A percentile compares a stretch with the other conserved stretches of the same genome.
These are phyloP conservation scores for Mycena chlorophos DNA, from an alignment of 768 basidiomycete species.

Conservation along the genomic window DNA sequence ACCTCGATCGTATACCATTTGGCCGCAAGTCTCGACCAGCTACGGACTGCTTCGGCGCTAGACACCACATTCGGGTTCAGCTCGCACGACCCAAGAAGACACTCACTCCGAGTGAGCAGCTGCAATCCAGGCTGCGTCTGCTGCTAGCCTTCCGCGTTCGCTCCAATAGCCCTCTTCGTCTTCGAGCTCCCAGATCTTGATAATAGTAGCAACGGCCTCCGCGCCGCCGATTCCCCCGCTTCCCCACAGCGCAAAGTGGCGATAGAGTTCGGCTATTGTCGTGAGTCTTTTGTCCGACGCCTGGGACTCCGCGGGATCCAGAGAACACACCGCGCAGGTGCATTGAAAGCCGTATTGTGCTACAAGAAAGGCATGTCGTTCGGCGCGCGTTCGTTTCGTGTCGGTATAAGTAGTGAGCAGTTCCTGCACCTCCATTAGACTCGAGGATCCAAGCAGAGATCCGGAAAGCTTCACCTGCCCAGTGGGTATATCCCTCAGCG, in stretches of 20 bases:
- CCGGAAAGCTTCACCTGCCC: constrained; percentile 44
- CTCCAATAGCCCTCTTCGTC: constrained; percentile 67
- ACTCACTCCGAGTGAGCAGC: constrained; percentile 65
- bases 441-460: constrained; percentile 5
- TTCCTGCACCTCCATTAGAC: constrained; percentile 42
- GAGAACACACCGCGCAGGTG: constrained; percentile 57
- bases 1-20: constrained; percentile 60
- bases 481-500: constrained; percentile 50
- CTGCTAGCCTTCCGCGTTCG: constrained; percentile 62
- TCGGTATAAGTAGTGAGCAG: constrained; percentile 62
- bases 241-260: constrained; percentile 52
- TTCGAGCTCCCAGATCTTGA: constrained; percentile 57
- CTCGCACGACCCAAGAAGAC: not conserved
- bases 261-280: constrained; percentile 46
- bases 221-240: constrained; percentile 41
- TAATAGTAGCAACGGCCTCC: constrained; percentile 49
- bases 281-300: constrained; percentile 53
- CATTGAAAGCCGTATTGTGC: constrained; percentile 60
- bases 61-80: constrained; percentile 8
- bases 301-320: constrained; percentile 46
- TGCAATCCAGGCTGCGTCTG: constrained; percentile 60
- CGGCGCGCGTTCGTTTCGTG: constrained; percentile 51
- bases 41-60: constrained; percentile 47
- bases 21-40: constrained; percentile 51
- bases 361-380: constrained; percentile 52